Conservation (phyloP, 768 basidiomycete genomes). For the Xerocomellus intermedius region DNA sequence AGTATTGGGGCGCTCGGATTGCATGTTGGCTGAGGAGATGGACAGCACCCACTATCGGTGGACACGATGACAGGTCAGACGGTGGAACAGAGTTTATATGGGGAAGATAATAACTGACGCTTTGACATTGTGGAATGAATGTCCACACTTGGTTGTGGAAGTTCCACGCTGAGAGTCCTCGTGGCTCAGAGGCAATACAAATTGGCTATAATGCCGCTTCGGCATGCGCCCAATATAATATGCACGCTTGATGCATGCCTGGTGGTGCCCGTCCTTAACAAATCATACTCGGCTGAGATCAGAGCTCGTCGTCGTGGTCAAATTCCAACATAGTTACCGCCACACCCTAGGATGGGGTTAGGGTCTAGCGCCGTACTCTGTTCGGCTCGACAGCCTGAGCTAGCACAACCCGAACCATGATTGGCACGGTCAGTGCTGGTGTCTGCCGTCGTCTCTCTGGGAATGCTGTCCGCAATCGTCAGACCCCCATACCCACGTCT, state of each 20-base stretch:
- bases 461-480: neutral
- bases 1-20: neutral
- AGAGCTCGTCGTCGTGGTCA: neutral
- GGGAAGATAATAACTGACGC: constrained; percentile 11
- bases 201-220: constrained; percentile 3
- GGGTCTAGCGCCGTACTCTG: neutral
- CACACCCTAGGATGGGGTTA: constrained; percentile 22
- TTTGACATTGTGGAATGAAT: constrained; percentile 24
- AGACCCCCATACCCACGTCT: neutral
- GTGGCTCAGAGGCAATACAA: constrained; percentile 18
- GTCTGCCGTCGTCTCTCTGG: neutral
- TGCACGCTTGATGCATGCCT: neutral
- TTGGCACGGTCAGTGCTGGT: neutral
- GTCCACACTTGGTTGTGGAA: constrained; percentile 21
- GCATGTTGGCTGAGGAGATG: constrained; percentile 8
- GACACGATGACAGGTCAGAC: neutral
- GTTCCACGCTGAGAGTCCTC: constrained; percentile 15
- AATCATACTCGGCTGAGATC: neutral
- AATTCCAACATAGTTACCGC: neutral
- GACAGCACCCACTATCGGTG: neutral
- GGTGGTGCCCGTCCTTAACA: neutral
- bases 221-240: neutral
- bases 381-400: neutral
- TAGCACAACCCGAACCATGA: neutral
- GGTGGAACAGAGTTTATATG: constrained; percentile 17